A percentile compares a stretch with the other conserved stretches of the same genome.
Evolutionary conservation across 352 stramenopile species (phyloP).

Genomic region (Phytophthora citricola): DNA sequence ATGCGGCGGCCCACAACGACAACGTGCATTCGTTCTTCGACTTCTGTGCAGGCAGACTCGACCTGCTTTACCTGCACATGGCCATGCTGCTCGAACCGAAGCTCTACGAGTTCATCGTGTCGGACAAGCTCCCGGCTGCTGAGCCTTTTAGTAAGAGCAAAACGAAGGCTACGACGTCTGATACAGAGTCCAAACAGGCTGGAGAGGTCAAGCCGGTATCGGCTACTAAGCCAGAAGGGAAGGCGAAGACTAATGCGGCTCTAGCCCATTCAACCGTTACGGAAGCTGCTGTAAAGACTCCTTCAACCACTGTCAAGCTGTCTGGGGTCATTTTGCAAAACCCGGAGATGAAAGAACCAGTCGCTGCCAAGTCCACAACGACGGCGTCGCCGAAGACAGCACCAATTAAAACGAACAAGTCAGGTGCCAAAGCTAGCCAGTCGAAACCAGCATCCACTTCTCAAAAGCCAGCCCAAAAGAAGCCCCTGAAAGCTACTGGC

Average conservation of each 20-base stretch:
- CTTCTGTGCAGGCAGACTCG: constrained; percentile 58
- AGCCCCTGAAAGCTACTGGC: constrained; percentile 21
- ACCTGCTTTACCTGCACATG: constrained; percentile 78
- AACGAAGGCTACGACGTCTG: neutral
- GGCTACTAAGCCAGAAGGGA: neutral
- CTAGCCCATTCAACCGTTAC: neutral
- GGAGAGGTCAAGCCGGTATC: constrained; percentile 1
- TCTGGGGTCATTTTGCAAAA: constrained; percentile 32
- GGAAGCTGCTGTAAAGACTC: neutral
- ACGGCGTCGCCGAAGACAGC: constrained; percentile 4
- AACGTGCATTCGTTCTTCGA: constrained; percentile 62
- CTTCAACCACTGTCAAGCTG: neutral
- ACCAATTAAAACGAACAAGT: constrained; percentile 8
- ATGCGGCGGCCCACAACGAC: constrained; percentile 31
- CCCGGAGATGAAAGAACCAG: constrained; percentile 38
- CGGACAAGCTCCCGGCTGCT: constrained; percentile 26
- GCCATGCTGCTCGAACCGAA: constrained; percentile 59
- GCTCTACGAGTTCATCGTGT: constrained; percentile 57
- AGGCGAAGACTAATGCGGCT: neutral
- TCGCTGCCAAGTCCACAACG: neutral
- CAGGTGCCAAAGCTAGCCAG: constrained; percentile 18
- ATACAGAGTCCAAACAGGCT: neutral
- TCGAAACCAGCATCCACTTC: constrained; percentile 8
- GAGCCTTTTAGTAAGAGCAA: constrained; percentile 27
- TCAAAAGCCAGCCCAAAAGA: constrained; percentile 25